A percentile compares a stretch with the other conserved stretches of the same genome.
These are phyloP conservation scores for Penicillium waksmanii DNA, from an alignment of 495 filamentous ascomycete species.

Conservation along the genomic window DNA sequence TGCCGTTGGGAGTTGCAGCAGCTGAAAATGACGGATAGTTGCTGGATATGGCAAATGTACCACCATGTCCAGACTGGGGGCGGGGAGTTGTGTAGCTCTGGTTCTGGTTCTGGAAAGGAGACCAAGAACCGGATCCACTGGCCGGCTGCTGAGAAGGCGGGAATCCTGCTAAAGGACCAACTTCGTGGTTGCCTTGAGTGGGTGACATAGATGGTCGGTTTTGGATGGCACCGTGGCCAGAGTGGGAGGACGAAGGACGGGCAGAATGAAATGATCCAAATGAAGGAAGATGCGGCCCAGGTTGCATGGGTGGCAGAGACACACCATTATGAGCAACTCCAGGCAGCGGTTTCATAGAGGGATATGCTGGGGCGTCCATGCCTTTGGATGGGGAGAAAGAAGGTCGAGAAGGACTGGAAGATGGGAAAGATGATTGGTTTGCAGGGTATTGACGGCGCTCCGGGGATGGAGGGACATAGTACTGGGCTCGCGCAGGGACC, in stretches of 20 bases:
- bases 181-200: slow-evolving; percentile 51
- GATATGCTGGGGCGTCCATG: slow-evolving; percentile 12
- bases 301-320: slow-evolving; percentile 37
- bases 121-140: slow-evolving; percentile 38
- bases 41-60: slow-evolving; percentile 28
- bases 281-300: slow-evolving; percentile 36
- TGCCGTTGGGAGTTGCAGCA: slow-evolving; percentile 37
- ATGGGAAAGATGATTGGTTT: slow-evolving; percentile 25
- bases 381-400: slow-evolving; percentile 47
- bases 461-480: slow-evolving; percentile 43
- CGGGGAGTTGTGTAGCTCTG: slow-evolving; percentile 36
- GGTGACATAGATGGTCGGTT: slow-evolving; percentile 55
- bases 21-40: slow-evolving; percentile 39
- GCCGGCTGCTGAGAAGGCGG: slow-evolving; percentile 31
- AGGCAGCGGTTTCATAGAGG: slow-evolving; percentile 23
- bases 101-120: slow-evolving; percentile 36
- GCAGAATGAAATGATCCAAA: slow-evolving; percentile 39
- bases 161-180: slow-evolving; percentile 51
- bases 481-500: slow-evolving; percentile 31
- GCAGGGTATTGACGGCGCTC: slow-evolving; percentile 42
- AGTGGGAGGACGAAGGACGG: slow-evolving; percentile 53
- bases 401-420: slow-evolving; percentile 40
- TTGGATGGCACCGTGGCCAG: slow-evolving; percentile 43
- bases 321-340: slow-evolving; percentile 28
- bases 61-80: slow-evolving; percentile 33